phyloP scores from a whole-genome alignment of 2,329 filamentous ascomycete species.

The Cladorrhinum sp. region DNA sequence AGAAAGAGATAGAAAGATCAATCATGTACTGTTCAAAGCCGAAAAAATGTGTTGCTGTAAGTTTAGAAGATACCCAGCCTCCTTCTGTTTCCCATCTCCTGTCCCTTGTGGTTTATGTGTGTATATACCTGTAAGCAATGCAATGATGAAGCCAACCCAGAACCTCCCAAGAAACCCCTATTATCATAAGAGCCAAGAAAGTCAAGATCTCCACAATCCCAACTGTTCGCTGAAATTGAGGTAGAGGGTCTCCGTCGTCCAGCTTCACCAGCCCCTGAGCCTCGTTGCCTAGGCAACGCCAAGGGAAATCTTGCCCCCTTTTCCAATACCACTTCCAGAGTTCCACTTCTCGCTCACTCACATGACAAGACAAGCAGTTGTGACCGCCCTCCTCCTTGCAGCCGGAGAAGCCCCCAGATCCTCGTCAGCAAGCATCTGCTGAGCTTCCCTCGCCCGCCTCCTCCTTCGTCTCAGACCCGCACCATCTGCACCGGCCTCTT shows the following conservation, averaged over 20 bases:
- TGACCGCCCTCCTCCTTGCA: conserved; percentile 35
- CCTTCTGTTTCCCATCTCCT: not conserved
- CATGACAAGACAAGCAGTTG: conserved; percentile 27
- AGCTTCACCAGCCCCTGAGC: not conserved
- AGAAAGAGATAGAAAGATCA: not conserved
- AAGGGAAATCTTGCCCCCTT: not conserved
- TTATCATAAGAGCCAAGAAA: not conserved
- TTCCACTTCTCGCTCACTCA: conserved; percentile 10
- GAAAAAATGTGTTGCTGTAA: not conserved
- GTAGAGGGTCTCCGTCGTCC: not conserved
- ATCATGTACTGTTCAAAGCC: not conserved
- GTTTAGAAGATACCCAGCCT: not conserved
- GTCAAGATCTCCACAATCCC: not conserved
- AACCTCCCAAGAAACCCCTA: not conserved
- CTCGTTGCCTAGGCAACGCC: not conserved
- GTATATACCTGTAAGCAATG: not conserved
- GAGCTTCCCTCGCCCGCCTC: conserved; percentile 76
- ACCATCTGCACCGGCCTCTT: conserved; percentile 72
- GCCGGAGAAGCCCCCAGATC: conserved; percentile 58
- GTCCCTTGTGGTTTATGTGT: no score
- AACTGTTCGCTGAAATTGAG: not conserved
- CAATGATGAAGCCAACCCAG: not conserved
- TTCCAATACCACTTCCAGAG: not conserved
- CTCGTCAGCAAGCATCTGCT: conserved; percentile 75
- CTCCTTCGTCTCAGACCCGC: conserved; percentile 66